Base-by-base conservation (phyloP, 345 rosid species). In the Bruguiera sexangula region DNA sequence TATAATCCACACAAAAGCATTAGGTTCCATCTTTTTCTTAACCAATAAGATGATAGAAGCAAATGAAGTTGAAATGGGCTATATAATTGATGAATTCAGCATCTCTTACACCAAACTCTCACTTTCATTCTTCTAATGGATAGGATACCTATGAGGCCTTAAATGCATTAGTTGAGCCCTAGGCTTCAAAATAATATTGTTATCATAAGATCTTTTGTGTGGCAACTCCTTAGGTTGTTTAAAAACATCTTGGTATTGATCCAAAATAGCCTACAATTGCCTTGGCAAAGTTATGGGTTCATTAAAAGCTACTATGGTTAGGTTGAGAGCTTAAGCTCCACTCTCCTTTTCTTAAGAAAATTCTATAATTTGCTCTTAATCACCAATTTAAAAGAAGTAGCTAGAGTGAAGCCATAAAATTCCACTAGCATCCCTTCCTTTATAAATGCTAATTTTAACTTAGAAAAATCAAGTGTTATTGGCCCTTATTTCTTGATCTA, bases 211-310 rank as follows among this genome's bases (percentile, higher is more conserved):
- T 9, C 8, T 0, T 4, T 24, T 5, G 5, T 4, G 7, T 18
- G 36, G 24, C 0, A 52, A 52, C 0, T 16, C 6, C 7, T 52
- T 52, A 0, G 9, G 24, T 1, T 52, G 0, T 0, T 20, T 6
- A 21, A 20, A 6, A 2, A 20, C 20, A 18, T 52, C 2, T 52
- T 52, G 6, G 22, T 52, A 52, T 8, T 5, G 9, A 19, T 1
- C 22, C 8, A 52, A 52, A 1, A 52, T 5, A 1, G 21, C 21
- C 0, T 18, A 3, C 0, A 52, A 52, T 1, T 52, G 2, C 8
- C 0, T 1, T 4, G 6, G 5, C 1, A 32, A 32, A 32, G 6
- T 32, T 32, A 6, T 32, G 3, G 5, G 29, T 32, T 32, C 0
- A 32, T 0, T 32, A 32, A 3, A 4, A 4, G 36, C 36, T 32